Evolutionary conservation across 164 flowering plant genomes (phyloP), one percentile per base, ranked within the genome.

Genomic region (Dillenia turbinata): DNA sequence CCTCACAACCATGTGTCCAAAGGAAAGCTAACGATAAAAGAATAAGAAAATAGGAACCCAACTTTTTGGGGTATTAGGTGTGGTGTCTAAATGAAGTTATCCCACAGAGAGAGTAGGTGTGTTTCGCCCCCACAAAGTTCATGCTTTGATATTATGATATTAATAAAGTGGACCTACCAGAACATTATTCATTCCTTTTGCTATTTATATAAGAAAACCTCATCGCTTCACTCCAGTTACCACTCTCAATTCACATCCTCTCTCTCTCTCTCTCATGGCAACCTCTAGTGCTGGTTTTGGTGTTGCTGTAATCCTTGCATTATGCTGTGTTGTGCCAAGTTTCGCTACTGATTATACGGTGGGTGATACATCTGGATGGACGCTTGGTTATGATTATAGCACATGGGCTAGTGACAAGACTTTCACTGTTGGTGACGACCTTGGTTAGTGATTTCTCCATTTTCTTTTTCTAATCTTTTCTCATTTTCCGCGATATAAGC

Each of bases 291-390:
- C 40, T 5, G 47, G 56, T 22, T 45, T 22, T 10, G 54, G 54
- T 12, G 44, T 59, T 51, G 62, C 51, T 15, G 16, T 62, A 24
- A 1, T 57, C 8, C 11, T 71, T 2, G 66, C 52, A 0, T 47
- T 62, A 56, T 63, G 49, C 19, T 52, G 61, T 57, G 77, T 44
- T 1, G 61, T 24, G 33, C 74, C 73, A 46, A 57, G 60, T 53
- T 55, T 56, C 51, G 78, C 78, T 9, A 64, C 78, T 0, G 78
- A 46, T 19, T 70, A 76, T 67, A 74, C 76, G 2, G 83, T 79
- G 10, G 83, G 80, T 44, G 82, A 76, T 59, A 1, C 69, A 9
- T 0, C 67, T 1, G 82, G 82, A 22, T 79, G 83, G 83, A 13
- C 75, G 2, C 7, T 57, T 13, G 77, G 80, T 13, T 56, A 4